These are phyloP conservation scores for Naganishia randhawae DNA, from an alignment of 768 basidiomycete species.

Conservation along the genomic window DNA sequence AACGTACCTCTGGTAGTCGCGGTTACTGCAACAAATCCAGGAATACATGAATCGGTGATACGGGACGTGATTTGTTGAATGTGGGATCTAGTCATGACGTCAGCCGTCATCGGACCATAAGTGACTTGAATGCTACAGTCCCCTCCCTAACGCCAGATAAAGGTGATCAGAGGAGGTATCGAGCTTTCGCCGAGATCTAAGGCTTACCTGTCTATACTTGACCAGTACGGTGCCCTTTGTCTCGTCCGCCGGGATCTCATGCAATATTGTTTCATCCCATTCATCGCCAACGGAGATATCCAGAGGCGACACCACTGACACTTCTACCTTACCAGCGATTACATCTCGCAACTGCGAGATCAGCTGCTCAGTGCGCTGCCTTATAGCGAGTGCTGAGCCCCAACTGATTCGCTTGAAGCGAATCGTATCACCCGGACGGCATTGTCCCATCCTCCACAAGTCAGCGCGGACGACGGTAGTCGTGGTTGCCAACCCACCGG, in stretches of 20 bases:
- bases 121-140: slow-evolving; percentile 65
- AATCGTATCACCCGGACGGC: slow-evolving; percentile 60
- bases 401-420: slow-evolving; percentile 58
- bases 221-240: slow-evolving; percentile 48
- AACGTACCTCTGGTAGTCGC: slow-evolving; percentile 59
- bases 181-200: too few species aligned
- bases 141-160: slow-evolving; percentile 55
- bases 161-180: neutral
- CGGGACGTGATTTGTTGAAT: slow-evolving; percentile 56
- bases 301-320: slow-evolving; percentile 16
- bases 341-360: slow-evolving; percentile 37
- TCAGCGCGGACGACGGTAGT: slow-evolving; percentile 36
- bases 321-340: neutral
- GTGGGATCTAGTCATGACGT: slow-evolving; percentile 58
- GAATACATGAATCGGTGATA: slow-evolving; percentile 51
- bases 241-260: slow-evolving; percentile 37
- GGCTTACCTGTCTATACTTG: slow-evolving; percentile 59
- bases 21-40: slow-evolving; percentile 58
- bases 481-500: slow-evolving; percentile 34
- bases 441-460: slow-evolving; percentile 68
- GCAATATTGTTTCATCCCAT: slow-evolving; percentile 53
- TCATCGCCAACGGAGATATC: slow-evolving; percentile 31
- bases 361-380: slow-evolving; percentile 46
- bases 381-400: slow-evolving; percentile 50
- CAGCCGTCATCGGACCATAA: slow-evolving; percentile 59